Base-by-base conservation (phyloP, 441 rosid genomes). In the Populus trichocarpa region DNA sequence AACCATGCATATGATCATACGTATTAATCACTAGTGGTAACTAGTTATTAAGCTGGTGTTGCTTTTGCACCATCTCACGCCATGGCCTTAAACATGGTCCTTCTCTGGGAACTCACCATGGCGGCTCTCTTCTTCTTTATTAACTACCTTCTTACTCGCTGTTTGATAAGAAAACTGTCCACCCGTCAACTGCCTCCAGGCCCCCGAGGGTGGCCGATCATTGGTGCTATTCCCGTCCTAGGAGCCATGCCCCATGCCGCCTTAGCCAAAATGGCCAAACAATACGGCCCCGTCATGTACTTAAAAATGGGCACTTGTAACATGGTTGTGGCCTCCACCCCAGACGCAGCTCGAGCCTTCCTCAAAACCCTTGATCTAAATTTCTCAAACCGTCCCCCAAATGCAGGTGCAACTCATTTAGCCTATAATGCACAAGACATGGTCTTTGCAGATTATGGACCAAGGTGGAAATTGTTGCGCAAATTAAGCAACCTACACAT, bases 291-390 rank as follows among this genome's bases (percentile, higher is more conserved):
- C 0, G 72, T 91, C 16, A 83, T 89, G 89, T 69, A 83, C 81
- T 84, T 91, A 2, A 88, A 84, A 35, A 84, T 89, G 81, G 93
- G 95, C 2, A 83, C 89, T 0, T 73, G 83, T 36, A 74, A 50
- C 79, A 88, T 89, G 90, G 89, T 82, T 11, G 91, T 89, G 28
- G 93, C 89, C 3, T 89, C 93, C 5, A 89, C 88, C n/a, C 93
- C 91, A 0, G 88, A 78, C 5, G 80, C 90, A 1, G 90, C 93
- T 33, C 76, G 83, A 10, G 89, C 92, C 18, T 89, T 89, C 73
- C 86, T 90, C 35, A 90, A 87, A 67, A 84, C 88, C 53, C 83
- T 88, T 1, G 93, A 89, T 78, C 38, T 84, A 12, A 86, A 87
- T 67, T 91, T 89, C 89, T 85, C 87, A 2, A 87, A 91, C 75